Conservation (phyloP, 2,329 filamentous ascomycete species). For the Aspergillus neoniger region DNA sequence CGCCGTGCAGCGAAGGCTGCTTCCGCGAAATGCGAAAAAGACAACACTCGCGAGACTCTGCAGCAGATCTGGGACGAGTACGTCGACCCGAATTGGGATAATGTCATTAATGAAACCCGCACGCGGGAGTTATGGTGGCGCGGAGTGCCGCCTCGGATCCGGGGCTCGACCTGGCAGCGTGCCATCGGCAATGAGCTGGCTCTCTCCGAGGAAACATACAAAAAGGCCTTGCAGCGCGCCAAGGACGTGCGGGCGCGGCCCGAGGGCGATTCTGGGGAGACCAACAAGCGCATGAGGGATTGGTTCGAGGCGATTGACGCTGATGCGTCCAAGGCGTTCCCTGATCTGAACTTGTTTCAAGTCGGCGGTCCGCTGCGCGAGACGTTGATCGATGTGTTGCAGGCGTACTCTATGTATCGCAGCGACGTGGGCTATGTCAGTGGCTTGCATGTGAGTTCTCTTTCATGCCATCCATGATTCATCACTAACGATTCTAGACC, state of each 20-base stretch:
- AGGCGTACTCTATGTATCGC: conserved; percentile 65
- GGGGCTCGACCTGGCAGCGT: conserved; percentile 60
- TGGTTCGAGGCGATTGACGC: conserved; percentile 57
- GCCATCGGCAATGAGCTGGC: conserved; percentile 64
- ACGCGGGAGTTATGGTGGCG: conserved; percentile 67
- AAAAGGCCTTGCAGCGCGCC: conserved; percentile 59
- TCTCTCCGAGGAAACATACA: conserved; percentile 57
- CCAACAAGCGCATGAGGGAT: conserved; percentile 48
- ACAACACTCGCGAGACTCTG: conserved; percentile 54
- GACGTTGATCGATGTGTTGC: conserved; percentile 59
- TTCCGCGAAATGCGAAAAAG: conserved; percentile 51
- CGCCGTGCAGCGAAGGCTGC: conserved; percentile 52
- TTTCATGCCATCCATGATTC: too few species aligned
- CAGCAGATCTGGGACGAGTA: conserved; percentile 64
- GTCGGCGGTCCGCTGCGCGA: conserved; percentile 56
- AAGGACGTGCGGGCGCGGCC: conserved; percentile 50
- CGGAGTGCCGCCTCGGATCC: conserved; percentile 58
- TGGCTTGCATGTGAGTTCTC: conserved; percentile 55
- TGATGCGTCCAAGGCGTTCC: conserved; percentile 58
- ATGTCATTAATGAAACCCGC: conserved; percentile 55
- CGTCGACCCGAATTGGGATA: conserved; percentile 61
- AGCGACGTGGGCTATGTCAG: conserved; percentile 63
- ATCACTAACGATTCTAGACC: conserved; percentile 35
- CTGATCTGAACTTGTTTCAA: conserved; percentile 61
- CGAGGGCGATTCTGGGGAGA: conserved; percentile 45